These are phyloP conservation scores for Candida sithepensis DNA, from an alignment of 805 yeast species.

Conservation along the genomic window DNA sequence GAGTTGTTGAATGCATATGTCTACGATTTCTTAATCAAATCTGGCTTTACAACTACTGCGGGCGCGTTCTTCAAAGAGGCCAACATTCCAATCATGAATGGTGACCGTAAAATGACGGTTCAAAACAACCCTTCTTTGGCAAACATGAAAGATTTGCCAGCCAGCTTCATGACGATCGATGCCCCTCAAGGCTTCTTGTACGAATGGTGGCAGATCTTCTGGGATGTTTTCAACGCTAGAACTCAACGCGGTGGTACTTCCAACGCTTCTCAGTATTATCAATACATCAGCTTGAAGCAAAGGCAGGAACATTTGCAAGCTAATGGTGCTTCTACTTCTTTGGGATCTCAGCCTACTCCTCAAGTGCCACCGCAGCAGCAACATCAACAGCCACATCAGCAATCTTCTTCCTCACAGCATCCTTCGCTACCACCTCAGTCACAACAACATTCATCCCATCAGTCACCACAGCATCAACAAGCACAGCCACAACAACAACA, in stretches of 20 bases:
- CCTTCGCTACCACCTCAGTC: neutral
- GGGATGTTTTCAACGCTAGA: slow-evolving; percentile 89
- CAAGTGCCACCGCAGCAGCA: slow-evolving; percentile 12
- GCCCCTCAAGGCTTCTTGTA: slow-evolving; percentile 83
- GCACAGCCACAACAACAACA: slow-evolving; percentile 4
- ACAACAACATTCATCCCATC: slow-evolving; percentile 6
- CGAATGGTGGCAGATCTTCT: slow-evolving; percentile 96
- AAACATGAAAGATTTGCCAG: slow-evolving; percentile 39
- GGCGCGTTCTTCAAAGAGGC: slow-evolving; percentile 73
- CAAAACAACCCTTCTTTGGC: neutral
- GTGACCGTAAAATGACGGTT: slow-evolving; percentile 16
- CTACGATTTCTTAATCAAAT: slow-evolving; percentile 78
- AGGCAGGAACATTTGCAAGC: slow-evolving; percentile 48
- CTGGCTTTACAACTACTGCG: slow-evolving; percentile 70
- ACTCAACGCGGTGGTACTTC: slow-evolving; percentile 61
- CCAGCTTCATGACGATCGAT: slow-evolving; percentile 58
- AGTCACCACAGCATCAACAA: slow-evolving; percentile 2
- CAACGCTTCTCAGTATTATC: slow-evolving; percentile 69
- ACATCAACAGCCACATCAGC: slow-evolving; percentile 9
- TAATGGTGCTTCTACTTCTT: slow-evolving; percentile 6
- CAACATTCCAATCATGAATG: slow-evolving; percentile 49
- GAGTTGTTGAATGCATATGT: slow-evolving; percentile 77
- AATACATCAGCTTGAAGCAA: slow-evolving; percentile 55
- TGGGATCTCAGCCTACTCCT: slow-evolving; percentile 23
- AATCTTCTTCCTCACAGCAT: too few species aligned